A percentile compares a stretch with the other conserved stretches of the same genome.
phyloP scores from a whole-genome alignment of 1,284 basidiomycete species.

The Agroathelia rolfsii region DNA sequence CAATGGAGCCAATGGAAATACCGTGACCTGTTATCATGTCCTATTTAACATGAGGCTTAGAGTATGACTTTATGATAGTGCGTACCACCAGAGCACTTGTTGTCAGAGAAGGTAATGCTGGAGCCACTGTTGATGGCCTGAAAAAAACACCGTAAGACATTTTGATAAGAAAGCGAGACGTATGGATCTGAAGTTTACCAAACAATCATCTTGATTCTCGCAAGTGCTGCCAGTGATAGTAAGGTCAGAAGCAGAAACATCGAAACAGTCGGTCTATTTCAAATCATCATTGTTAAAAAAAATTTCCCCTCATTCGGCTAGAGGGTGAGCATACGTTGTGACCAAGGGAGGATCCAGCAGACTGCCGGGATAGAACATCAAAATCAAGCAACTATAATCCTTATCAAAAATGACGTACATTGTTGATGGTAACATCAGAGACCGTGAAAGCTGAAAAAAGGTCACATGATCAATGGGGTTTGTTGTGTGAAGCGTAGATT shows the following conservation, averaged over 20 bases:
- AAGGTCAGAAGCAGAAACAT: constrained; percentile 2
- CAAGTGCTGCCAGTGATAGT: constrained; percentile 1
- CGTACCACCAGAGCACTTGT: constrained; percentile 6
- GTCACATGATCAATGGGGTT: too few species aligned
- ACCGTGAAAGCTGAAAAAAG: constrained; percentile 1
- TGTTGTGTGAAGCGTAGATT: too few species aligned
- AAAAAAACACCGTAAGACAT: not conserved
- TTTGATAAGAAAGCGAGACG: not conserved
- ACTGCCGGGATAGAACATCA: not conserved
- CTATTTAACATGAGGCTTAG: too few species aligned
- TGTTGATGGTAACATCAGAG: not conserved
- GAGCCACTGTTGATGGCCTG: constrained; percentile 1
- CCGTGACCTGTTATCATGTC: constrained; percentile 6
- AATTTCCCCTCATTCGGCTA: not conserved
- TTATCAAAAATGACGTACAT: not conserved
- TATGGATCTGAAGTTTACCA: not conserved
- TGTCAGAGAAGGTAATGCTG: constrained; percentile 3
- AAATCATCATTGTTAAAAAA: not conserved
- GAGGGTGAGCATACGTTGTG: constrained; percentile 2
- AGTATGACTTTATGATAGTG: not conserved
- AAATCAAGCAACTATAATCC: constrained; percentile 3
- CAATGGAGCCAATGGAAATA: constrained; percentile 4
- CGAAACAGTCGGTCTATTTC: constrained; percentile 3
- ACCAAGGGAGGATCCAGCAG: constrained; percentile 1
- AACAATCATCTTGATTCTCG: constrained; percentile 3